phyloP scores from a whole-genome alignment of 2,329 filamentous ascomycete species.

The Nigrospora osmanthi region DNA sequence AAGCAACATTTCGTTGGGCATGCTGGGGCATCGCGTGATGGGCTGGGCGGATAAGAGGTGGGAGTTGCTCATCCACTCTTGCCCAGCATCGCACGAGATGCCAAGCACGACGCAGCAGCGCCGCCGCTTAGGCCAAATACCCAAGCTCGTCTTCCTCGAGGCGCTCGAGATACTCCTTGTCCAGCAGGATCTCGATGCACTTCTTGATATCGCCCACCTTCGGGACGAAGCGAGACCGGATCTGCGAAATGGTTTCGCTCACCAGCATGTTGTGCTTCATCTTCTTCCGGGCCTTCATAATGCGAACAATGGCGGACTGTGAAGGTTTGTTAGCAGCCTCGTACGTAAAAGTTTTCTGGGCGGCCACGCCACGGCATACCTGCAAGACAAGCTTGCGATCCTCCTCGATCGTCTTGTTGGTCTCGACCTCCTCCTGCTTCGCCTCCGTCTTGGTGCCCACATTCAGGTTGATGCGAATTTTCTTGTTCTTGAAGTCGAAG shows the following conservation, averaged over 20 bases:
- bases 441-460: constrained; percentile 90
- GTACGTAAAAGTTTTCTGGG: neutral
- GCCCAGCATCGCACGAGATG: too few species aligned
- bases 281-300: constrained; percentile 99
- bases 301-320: constrained; percentile 94
- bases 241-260: constrained; percentile 91
- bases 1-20: too few species aligned
- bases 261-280: constrained; percentile 97
- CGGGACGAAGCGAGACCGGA: constrained; percentile 84
- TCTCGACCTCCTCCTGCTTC: constrained; percentile 93
- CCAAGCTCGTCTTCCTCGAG: constrained; percentile 90
- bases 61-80: too few species aligned
- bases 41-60: too few species aligned
- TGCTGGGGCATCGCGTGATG: too few species aligned
- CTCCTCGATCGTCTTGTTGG: constrained; percentile 98
- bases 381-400: constrained; percentile 94
- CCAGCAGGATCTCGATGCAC: constrained; percentile 95
- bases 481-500: constrained; percentile 96
- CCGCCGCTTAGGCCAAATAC: constrained; percentile 74
- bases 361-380: constrained; percentile 58
- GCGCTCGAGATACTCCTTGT: constrained; percentile 98
- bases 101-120: too few species aligned
- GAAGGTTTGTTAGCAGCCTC: constrained; percentile 5
- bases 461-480: constrained; percentile 94
- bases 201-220: constrained; percentile 98